Base-by-base conservation (phyloP, 805 yeast species). In the Candida khao-thaluensis region DNA sequence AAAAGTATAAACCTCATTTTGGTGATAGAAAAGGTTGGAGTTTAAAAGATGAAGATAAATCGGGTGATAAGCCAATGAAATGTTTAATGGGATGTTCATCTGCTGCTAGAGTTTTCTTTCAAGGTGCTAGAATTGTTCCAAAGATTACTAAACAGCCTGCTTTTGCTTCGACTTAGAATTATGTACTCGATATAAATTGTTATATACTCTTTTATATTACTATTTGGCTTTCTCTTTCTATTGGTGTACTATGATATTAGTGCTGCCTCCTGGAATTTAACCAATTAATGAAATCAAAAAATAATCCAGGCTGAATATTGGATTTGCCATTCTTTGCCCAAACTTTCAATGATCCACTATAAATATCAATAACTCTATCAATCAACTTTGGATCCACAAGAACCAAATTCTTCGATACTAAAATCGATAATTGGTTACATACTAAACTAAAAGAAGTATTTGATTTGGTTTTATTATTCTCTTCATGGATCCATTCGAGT, bases 231-330 rank as follows among this genome's bases (percentile, higher is more conserved):
- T 30, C 8, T 20, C 23, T 20, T 9, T 20, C 23, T 7, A 6
- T 20, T 6, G 23, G 23, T 20, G 23, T 6, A 20, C 23, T 25
- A 25, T n/a, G 8, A 7, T n/a, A 7, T 30, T 30, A 4, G 24
- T 22, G 24, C 9, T 22, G 24, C 14, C 35, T 30, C 12, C 25
- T 38, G 2, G 84, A 65, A 46, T 71, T 72, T 30, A 84, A 56
- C 90, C 93, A 90, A 62, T 88, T 88, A 53, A 85, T 74, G 45
- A 87, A 77, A 51, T 89, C 96, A 48, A 79, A 73, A 56, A 85
- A 88, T 52, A 85, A 56, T 9, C 75, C 65, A 7, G 82, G 67
- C 15, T 73, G 72, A 16, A 76, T 59, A 48, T 74, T 77, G 48
- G 76, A 67, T 34, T 64, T 60, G 12, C 65, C 54, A 44, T 69